Conservation (phyloP, 441 rosid genomes). For the Biscutella laevigata region DNA sequence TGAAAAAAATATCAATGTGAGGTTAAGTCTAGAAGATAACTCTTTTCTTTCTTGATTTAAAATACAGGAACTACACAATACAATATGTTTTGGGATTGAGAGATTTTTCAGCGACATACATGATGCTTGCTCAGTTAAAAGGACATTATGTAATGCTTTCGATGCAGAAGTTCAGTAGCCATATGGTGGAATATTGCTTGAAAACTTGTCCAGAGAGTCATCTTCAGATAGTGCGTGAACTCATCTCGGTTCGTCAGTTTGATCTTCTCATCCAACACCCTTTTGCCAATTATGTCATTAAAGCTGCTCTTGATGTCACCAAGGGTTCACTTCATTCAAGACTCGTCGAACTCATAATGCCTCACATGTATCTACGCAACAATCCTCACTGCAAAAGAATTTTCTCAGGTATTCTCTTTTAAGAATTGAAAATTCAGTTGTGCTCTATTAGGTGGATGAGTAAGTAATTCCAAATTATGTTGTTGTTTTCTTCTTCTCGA, state of each 20-base stretch:
- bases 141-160: slow-evolving; percentile 62
- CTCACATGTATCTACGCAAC: no score
- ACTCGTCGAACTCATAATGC: no score
- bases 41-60: no score
- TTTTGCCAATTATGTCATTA: slow-evolving; percentile 77
- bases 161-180: slow-evolving; percentile 76
- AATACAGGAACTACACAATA: slow-evolving; percentile 82
- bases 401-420: no score
- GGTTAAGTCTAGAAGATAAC: no score
- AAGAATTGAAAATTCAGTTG: no score
- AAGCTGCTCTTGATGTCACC: slow-evolving; percentile 59
- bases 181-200: slow-evolving; percentile 70
- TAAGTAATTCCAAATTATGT: no score
- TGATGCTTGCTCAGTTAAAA: slow-evolving; percentile 51
- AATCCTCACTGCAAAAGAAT: no score
- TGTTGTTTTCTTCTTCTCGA: no score
- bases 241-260: slow-evolving; percentile 52
- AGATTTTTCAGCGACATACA: slow-evolving; percentile 34
- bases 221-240: slow-evolving; percentile 51
- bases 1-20: no score
- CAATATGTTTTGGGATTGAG: slow-evolving; percentile 64
- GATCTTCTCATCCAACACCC: slow-evolving; percentile 79
- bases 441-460: no score
- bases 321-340: no score
- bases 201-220: slow-evolving; percentile 53